phyloP scores from a whole-genome alignment of 1,284 basidiomycete species.

The Cutaneotrichosporon mucoides region DNA sequence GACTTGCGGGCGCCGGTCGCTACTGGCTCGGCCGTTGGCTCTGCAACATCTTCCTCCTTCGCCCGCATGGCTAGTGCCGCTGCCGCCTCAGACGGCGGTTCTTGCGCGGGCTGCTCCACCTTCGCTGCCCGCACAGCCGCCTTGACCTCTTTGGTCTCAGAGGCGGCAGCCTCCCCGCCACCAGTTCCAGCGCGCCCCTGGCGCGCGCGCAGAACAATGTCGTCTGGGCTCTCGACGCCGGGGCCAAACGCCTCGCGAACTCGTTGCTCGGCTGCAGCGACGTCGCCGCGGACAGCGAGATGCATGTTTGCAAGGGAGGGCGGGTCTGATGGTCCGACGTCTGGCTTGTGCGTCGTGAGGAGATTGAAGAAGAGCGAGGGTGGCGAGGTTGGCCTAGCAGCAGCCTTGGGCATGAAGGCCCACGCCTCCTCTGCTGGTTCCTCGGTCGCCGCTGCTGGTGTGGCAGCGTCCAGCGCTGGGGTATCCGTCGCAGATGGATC shows the following conservation, averaged over 20 bases:
- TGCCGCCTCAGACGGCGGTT: slow-evolving; percentile 1
- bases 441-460: slow-evolving; percentile 7
- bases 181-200: slow-evolving; percentile 50
- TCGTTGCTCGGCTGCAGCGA: slow-evolving; percentile 23
- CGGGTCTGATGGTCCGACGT: slow-evolving; percentile 5
- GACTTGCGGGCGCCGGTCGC: background rate
- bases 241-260: slow-evolving; percentile 36
- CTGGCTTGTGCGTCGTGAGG: slow-evolving; percentile 29
- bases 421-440: slow-evolving; percentile 9
- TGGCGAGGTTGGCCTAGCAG: background rate
- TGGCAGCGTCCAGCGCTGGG: background rate
- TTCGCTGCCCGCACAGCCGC: slow-evolving; percentile 8
- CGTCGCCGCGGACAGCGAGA: slow-evolving; percentile 30
- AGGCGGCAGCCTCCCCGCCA: slow-evolving; percentile 9
- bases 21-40: background rate
- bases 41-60: background rate
- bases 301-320: slow-evolving; percentile 27
- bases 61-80: slow-evolving; percentile 2
- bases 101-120: slow-evolving; percentile 5
- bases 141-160: slow-evolving; percentile 14
- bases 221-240: slow-evolving; percentile 53
- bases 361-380: slow-evolving; percentile 44
- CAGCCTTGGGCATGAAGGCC: background rate
- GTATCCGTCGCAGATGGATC: background rate
- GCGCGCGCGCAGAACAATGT: slow-evolving; percentile 52